phyloP scores from a whole-genome alignment of 1,139 yeast species.

The Taiozyma onychis region DNA sequence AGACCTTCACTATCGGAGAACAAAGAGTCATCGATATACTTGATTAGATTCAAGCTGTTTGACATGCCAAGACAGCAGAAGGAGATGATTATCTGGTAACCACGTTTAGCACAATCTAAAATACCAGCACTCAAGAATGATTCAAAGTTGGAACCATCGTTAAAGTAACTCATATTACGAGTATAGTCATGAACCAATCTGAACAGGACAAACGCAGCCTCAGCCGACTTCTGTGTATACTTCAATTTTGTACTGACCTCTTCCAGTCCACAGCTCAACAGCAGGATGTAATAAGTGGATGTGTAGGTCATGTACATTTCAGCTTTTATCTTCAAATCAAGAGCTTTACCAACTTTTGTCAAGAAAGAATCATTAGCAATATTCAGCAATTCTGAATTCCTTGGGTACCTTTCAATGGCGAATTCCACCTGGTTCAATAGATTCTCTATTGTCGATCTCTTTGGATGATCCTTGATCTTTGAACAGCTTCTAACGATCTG shows the following conservation, averaged over 20 bases:
- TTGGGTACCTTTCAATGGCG: constrained; percentile 21
- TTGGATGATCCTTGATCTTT: constrained; percentile 24
- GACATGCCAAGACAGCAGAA: constrained; percentile 18
- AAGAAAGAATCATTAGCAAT: constrained; percentile 14
- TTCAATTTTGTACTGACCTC: constrained; percentile 16
- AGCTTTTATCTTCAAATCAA: constrained; percentile 22
- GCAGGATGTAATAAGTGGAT: constrained; percentile 22
- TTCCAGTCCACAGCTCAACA: constrained; percentile 21
- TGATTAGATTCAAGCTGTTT: constrained; percentile 17
- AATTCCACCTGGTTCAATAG: constrained; percentile 27
- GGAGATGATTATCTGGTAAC: constrained; percentile 16
- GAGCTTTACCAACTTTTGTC: constrained; percentile 16
- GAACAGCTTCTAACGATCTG: constrained; percentile 26
- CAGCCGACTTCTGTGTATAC: constrained; percentile 21
- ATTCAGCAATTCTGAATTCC: constrained; percentile 10
- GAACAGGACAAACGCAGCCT: constrained; percentile 23
- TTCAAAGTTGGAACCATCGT: constrained; percentile 21
- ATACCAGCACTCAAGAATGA: constrained; percentile 20
- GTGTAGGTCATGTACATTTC: constrained; percentile 17
- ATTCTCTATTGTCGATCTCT: constrained; percentile 28
- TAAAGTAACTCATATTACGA: constrained; percentile 12
- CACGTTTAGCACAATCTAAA: constrained; percentile 18
- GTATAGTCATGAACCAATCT: constrained; percentile 19
- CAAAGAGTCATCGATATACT: constrained; percentile 14
- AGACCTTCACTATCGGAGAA: constrained; percentile 24